A percentile compares a stretch with the other conserved stretches of the same genome.
Conservation (phyloP, 148 eudicot species). For the Simmondsia chinensis region DNA sequence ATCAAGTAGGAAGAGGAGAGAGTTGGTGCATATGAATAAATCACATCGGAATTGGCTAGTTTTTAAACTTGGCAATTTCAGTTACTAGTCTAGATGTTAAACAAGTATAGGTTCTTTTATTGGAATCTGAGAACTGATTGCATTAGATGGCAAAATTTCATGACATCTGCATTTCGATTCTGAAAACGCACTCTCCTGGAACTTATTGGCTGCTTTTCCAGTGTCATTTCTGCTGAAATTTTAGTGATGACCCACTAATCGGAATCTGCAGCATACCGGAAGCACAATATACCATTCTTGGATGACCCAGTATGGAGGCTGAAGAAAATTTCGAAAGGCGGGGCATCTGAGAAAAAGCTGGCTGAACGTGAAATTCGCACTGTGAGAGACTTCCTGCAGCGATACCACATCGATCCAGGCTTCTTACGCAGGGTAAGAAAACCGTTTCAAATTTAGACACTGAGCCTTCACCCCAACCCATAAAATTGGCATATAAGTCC, state of each 20-base stretch:
- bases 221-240: background rate
- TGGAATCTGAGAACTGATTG: too few species aligned
- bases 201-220: background rate
- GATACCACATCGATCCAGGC: slow-evolving; percentile 23
- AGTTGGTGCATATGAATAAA: too few species aligned
- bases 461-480: too few species aligned
- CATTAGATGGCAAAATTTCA: too few species aligned
- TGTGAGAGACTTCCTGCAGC: slow-evolving; percentile 48
- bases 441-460: too few species aligned
- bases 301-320: slow-evolving; percentile 80
- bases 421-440: slow-evolving; percentile 42
- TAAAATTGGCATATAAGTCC: background rate
- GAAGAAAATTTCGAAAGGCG: slow-evolving; percentile 57
- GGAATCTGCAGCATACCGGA: slow-evolving; percentile 57
- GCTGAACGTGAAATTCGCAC: slow-evolving; percentile 29
- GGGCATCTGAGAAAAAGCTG: slow-evolving; percentile 42
- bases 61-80: too few species aligned
- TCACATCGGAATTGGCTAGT: too few species aligned
- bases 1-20: too few species aligned
- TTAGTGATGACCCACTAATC: background rate
- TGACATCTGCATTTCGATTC: too few species aligned
- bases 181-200: too few species aligned
- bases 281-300: slow-evolving; percentile 59
- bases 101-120: too few species aligned
- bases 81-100: too few species aligned